These are phyloP conservation scores for Purpureocillium takamizusanense DNA, from an alignment of 2,329 filamentous ascomycete species.

Conservation along the genomic window DNA sequence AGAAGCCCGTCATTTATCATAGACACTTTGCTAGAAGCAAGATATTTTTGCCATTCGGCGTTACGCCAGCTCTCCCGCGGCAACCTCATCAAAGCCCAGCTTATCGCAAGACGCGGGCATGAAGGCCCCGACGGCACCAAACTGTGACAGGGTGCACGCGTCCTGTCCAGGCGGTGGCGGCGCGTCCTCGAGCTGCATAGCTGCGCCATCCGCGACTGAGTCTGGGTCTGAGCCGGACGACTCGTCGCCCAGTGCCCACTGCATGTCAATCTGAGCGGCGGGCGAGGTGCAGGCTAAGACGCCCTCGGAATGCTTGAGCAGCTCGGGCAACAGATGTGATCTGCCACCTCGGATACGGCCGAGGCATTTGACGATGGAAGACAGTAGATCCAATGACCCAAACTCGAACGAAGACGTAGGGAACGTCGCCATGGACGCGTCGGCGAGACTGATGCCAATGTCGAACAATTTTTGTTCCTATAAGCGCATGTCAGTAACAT, in stretches of 20 bases:
- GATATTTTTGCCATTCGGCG: too few species aligned
- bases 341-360: slow-evolving; percentile 14
- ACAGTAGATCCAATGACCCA: slow-evolving; percentile 18
- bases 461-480: slow-evolving; percentile 24
- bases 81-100: too few species aligned
- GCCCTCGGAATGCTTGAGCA: slow-evolving; percentile 13
- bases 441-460: slow-evolving; percentile 18
- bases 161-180: too few species aligned
- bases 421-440: slow-evolving; percentile 13
- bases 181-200: too few species aligned
- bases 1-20: too few species aligned
- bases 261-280: not conserved
- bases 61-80: too few species aligned
- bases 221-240: not conserved
- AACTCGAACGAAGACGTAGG: slow-evolving; percentile 13
- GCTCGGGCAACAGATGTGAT: slow-evolving; percentile 17
- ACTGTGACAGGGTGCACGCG: too few species aligned
- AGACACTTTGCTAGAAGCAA: too few species aligned
- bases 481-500: not conserved
- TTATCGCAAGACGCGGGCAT: too few species aligned
- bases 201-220: too few species aligned
- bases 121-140: too few species aligned
- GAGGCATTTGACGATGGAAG: slow-evolving; percentile 15
- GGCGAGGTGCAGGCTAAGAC: slow-evolving; percentile 2
- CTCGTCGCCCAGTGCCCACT: not conserved